These are phyloP conservation scores for Mucor ambiguus DNA, from an alignment of 371 early-diverging fungal genomes.

Conservation along the genomic window DNA sequence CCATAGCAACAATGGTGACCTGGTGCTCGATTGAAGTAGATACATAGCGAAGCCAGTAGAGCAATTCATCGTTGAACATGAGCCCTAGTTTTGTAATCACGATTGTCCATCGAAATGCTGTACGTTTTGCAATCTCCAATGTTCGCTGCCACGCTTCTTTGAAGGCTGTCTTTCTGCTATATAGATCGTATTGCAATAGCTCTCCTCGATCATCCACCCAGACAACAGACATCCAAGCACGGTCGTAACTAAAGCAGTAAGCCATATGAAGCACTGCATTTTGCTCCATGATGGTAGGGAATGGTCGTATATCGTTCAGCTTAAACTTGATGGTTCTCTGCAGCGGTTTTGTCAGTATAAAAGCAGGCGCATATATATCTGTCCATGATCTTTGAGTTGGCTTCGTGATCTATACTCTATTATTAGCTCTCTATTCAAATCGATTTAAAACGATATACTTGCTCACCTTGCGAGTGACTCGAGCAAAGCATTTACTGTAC, in stretches of 20 bases:
- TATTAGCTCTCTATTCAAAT: not conserved
- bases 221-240: slow-evolving; percentile 46
- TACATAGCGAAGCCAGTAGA: slow-evolving; percentile 15
- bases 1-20: slow-evolving; percentile 38
- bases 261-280: slow-evolving; percentile 41
- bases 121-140: slow-evolving; percentile 22
- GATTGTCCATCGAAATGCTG: slow-evolving; percentile 28
- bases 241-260: slow-evolving; percentile 52
- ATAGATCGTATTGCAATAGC: slow-evolving; percentile 33
- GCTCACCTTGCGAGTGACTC: slow-evolving; percentile 28
- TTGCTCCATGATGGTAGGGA: slow-evolving; percentile 18
- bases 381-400: not conserved
- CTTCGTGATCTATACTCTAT: not conserved
- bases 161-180: slow-evolving; percentile 22
- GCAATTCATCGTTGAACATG: slow-evolving; percentile 40
- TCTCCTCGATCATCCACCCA: slow-evolving; percentile 54
- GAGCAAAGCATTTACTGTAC: slow-evolving; percentile 42
- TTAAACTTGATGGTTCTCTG: slow-evolving; percentile 35
- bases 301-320: slow-evolving; percentile 17
- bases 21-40: slow-evolving; percentile 7
- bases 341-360: slow-evolving; percentile 37
- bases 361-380: slow-evolving; percentile 41
- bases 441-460: not conserved
- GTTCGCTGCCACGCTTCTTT: slow-evolving; percentile 44
- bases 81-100: slow-evolving; percentile 43